Percentiles rank a stretch among this genome's conserved stretches.
Conservation (phyloP, 2,329 filamentous ascomycete genomes). For the Claviceps digitariae region DNA sequence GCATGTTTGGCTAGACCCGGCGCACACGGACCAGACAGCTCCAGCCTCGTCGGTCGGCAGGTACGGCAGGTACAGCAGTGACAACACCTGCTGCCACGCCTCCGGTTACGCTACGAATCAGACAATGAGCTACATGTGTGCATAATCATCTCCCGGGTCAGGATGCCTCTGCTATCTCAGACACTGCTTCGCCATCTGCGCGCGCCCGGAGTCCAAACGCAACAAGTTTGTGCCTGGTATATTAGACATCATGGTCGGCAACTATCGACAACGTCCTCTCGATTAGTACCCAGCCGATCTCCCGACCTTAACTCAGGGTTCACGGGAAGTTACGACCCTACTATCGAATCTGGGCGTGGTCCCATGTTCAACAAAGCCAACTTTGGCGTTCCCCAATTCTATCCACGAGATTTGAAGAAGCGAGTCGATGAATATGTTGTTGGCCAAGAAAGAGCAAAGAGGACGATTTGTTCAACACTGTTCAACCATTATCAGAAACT, state of each 20-base stretch:
- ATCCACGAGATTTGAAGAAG: constrained; percentile 62
- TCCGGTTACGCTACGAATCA: not conserved
- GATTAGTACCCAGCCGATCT: constrained; percentile 23
- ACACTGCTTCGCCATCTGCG: not conserved
- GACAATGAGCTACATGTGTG: constrained; percentile 2
- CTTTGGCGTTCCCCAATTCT: constrained; percentile 49
- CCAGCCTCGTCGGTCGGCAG: not conserved
- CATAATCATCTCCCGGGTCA: not conserved
- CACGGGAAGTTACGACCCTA: constrained; percentile 45
- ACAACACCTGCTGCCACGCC: not conserved
- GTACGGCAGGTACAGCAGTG: not conserved
- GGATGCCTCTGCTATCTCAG: constrained; percentile 2
- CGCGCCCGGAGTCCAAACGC: not conserved
- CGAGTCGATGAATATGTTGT: constrained; percentile 94
- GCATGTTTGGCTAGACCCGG: not conserved
- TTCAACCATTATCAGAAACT: constrained; percentile 95
- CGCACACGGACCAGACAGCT: no score
- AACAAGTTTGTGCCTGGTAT: not conserved
- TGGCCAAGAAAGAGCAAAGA: constrained; percentile 88
- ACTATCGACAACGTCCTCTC: not conserved
- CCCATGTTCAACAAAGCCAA: constrained; percentile 45
- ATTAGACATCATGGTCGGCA: not conserved
- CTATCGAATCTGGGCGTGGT: constrained; percentile 36
- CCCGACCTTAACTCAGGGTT: constrained; percentile 43
- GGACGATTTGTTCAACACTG: constrained; percentile 80